Percentiles rank a stretch among this genome's conserved stretches.
Conservation (phyloP, 2,329 filamentous ascomycete species). For the Bipolaris bicolor region DNA sequence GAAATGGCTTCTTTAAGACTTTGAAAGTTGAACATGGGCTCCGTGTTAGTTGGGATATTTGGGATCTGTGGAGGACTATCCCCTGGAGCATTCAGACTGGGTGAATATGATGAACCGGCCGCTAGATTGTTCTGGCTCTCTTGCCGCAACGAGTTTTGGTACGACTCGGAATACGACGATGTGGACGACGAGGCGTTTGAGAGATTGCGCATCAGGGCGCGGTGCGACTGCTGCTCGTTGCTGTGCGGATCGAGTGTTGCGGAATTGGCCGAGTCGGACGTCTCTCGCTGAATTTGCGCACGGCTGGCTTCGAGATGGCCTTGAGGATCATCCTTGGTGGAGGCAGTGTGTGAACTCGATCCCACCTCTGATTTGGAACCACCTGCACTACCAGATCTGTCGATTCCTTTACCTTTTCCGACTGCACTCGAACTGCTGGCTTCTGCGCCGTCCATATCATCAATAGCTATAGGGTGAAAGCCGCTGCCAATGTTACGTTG, state of each 20-base stretch:
- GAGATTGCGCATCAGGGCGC: constrained; percentile 78
- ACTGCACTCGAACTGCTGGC: constrained; percentile 39
- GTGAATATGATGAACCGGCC: constrained; percentile 55
- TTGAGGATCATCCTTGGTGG: constrained; percentile 49
- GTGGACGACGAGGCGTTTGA: constrained; percentile 85
- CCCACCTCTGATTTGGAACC: constrained; percentile 52
- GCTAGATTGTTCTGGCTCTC: constrained; percentile 41
- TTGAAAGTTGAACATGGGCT: constrained; percentile 90
- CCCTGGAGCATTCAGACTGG: constrained; percentile 61
- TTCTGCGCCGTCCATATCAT: constrained; percentile 42
- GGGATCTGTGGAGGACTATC: constrained; percentile 47
- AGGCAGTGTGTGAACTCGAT: constrained; percentile 48
- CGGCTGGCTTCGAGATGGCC: constrained; percentile 55
- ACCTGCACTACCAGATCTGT: constrained; percentile 46
- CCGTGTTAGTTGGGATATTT: constrained; percentile 61
- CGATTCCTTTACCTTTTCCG: constrained; percentile 58
- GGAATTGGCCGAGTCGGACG: constrained; percentile 47
- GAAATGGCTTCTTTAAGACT: constrained; percentile 86
- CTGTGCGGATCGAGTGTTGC: constrained; percentile 50
- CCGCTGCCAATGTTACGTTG: constrained; percentile 65
- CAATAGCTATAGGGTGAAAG: constrained; percentile 61
- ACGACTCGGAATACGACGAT: constrained; percentile 76
- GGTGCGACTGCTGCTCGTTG: constrained; percentile 53
- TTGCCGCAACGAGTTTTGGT: constrained; percentile 46
- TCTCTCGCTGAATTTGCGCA: constrained; percentile 49